Conservation (phyloP, 768 basidiomycete species). For the Calocybe cyanea region DNA sequence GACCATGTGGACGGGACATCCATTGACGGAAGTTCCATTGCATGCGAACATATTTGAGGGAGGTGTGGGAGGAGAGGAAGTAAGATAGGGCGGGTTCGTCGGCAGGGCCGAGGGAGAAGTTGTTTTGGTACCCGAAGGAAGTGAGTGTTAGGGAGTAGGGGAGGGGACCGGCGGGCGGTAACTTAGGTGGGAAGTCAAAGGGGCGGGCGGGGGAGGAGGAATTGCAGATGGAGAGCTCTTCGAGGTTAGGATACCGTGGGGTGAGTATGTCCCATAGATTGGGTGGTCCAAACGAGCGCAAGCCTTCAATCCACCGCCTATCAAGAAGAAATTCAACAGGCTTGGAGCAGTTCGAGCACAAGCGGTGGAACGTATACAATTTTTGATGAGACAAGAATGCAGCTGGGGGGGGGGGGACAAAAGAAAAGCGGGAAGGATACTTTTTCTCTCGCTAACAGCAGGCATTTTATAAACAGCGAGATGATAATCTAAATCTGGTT, state of each 20-base stretch:
- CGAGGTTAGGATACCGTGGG: constrained; percentile 41
- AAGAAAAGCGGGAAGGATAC: too few species aligned
- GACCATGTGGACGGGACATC: constrained; percentile 41
- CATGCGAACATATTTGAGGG: constrained; percentile 39
- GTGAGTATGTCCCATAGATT: constrained; percentile 47
- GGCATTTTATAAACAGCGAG: too few species aligned
- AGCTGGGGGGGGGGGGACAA: too few species aligned
- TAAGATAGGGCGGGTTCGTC: constrained; percentile 25
- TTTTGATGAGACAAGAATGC: too few species aligned
- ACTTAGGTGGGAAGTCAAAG: constrained; percentile 39
- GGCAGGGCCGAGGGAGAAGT: constrained; percentile 36
- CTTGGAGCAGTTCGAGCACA: too few species aligned
- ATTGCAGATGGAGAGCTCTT: constrained; percentile 46
- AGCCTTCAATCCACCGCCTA: too few species aligned
- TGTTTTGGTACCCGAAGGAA: constrained; percentile 45
- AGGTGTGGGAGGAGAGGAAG: constrained; percentile 36
- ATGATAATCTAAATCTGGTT: too few species aligned
- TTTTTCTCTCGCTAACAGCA: too few species aligned
- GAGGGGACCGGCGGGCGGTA: constrained; percentile 34
- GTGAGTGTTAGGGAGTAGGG: constrained; percentile 43
- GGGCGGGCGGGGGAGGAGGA: constrained; percentile 45
- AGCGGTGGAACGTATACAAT: too few species aligned
- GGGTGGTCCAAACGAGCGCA: too few species aligned
- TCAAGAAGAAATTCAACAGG: too few species aligned
- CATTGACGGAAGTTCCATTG: constrained; percentile 50